Base-by-base conservation (phyloP, 2,329 filamentous ascomycete genomes). In the Exophiala sp. region DNA sequence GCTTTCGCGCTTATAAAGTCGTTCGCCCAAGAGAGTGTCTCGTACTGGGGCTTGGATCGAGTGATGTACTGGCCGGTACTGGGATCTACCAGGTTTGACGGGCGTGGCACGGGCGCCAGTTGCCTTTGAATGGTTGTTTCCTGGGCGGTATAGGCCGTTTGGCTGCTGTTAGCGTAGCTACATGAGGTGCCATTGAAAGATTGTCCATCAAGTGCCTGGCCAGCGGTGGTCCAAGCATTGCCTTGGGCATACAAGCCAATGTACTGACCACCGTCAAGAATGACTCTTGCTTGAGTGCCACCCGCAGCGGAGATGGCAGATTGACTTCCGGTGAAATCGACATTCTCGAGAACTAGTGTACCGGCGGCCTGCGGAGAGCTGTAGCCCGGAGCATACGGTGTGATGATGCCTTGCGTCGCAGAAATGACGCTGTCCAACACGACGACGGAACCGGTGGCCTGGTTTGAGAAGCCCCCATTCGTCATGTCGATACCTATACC, bases 221-320 rank as follows among this genome's bases (percentile, higher is more conserved):
- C 61, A 32, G 61, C 59, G 3, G 59, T 59, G 8, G 65, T 75
- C 70, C 91, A 89, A 46, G 81, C 75, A 52, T 84, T 83, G 50
- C 90, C 90, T 69, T 94, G 88, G 32, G 81, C 77, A 78, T 86
- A 95, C 1, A 83, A 82, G 2, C 73, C 69, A 57, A 94, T 77
- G 64, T 81, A 80, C 52, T 78, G 61, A 11, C 71, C 69, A 8
- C 72, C 72, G 18, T 66, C 62, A 8, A 77, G 66, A 8, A 71
- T 68, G 1, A 67, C 67, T 40, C 78, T 47, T 29, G 58, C 53
- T 41, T 57, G 54, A 11, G 56, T 74, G 4, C 67, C 69, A 20
- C 65, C 67, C 11, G 69, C 63, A 3, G 69, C 71, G 48, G 72
- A 64, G 3, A 79, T 69, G 10, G 74, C 77, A 12, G 70, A 65